These are phyloP conservation scores for Quercus rubra DNA, from an alignment of 306 rosid species.

Conservation along the genomic window DNA sequence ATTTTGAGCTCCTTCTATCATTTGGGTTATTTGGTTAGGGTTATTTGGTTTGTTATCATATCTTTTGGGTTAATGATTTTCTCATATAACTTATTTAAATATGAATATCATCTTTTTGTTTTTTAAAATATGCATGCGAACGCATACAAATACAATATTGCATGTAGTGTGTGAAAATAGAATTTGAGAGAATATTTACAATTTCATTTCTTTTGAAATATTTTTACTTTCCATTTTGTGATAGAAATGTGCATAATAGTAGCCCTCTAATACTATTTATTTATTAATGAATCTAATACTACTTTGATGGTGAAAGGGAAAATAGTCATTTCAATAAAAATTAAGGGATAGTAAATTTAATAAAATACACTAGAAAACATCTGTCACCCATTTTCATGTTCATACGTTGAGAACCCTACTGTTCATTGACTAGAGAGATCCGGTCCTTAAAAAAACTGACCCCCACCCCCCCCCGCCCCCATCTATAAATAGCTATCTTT, in stretches of 20 bases:
- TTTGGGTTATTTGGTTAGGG: no score
- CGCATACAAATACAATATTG: no score
- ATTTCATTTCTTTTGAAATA: no score
- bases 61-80: no score
- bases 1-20: no score
- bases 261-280: background rate
- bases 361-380: constrained; percentile 28
- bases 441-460: constrained; percentile 23
- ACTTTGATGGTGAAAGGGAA: constrained; percentile 15
- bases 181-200: no score
- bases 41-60: no score
- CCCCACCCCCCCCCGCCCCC: constrained; percentile 40
- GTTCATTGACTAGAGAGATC: constrained; percentile 38
- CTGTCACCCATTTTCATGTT: constrained; percentile 50
- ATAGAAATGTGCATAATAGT: background rate
- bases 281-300: no score
- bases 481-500: constrained; percentile 57
- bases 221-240: background rate
- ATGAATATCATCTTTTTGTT: no score
- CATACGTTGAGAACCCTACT: constrained; percentile 15
- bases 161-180: no score
- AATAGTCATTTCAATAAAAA: constrained; percentile 15
- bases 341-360: background rate
- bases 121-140: no score
- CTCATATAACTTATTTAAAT: no score